Evolutionary conservation across 2,329 filamentous ascomycete genomes (phyloP).

Genomic region (Calonectria pauciramosa): DNA sequence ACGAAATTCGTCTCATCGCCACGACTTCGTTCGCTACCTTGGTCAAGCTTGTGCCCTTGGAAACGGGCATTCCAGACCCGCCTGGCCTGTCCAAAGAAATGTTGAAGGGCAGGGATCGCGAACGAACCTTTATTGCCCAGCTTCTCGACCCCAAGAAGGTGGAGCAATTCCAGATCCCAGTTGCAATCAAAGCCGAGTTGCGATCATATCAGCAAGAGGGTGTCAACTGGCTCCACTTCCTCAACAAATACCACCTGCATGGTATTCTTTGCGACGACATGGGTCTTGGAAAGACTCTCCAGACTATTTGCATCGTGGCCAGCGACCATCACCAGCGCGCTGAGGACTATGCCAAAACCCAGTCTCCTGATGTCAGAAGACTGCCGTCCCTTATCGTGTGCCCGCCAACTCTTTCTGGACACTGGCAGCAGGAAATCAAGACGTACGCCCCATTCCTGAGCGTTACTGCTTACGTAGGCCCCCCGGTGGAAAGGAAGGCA

Average conservation of each 20-base stretch:
- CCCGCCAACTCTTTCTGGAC: constrained; percentile 94
- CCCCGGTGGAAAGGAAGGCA: constrained; percentile 82
- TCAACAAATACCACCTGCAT: constrained; percentile 97
- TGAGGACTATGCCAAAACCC: constrained; percentile 88
- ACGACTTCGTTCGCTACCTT: constrained; percentile 97
- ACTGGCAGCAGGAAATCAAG: constrained; percentile 98
- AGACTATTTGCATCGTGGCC: constrained; percentile 97
- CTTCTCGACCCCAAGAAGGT: constrained; percentile 98
- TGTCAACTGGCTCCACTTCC: constrained; percentile 98
- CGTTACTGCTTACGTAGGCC: constrained; percentile 91
- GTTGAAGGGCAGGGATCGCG: constrained; percentile 89
- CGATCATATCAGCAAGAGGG: constrained; percentile 98
- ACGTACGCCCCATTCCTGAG: constrained; percentile 95
- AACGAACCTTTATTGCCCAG: constrained; percentile 96
- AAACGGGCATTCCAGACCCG: constrained; percentile 97
- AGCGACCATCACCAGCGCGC: constrained; percentile 96
- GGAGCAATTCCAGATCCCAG: constrained; percentile 91
- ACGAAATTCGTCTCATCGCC: constrained; percentile 92
- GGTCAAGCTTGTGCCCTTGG: constrained; percentile 95
- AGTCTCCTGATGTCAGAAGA: constrained; percentile 80
- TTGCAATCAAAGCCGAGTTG: constrained; percentile 96
- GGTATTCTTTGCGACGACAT: constrained; percentile 99
- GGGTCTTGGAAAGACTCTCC: constrained; percentile 97
- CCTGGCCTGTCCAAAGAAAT: constrained; percentile 91
- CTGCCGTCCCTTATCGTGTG: constrained; percentile 96